Evolutionary conservation across 345 rosid genomes (phyloP), one percentile per base, ranked within the genome.

Genomic region (Tarenaya hassleriana): DNA sequence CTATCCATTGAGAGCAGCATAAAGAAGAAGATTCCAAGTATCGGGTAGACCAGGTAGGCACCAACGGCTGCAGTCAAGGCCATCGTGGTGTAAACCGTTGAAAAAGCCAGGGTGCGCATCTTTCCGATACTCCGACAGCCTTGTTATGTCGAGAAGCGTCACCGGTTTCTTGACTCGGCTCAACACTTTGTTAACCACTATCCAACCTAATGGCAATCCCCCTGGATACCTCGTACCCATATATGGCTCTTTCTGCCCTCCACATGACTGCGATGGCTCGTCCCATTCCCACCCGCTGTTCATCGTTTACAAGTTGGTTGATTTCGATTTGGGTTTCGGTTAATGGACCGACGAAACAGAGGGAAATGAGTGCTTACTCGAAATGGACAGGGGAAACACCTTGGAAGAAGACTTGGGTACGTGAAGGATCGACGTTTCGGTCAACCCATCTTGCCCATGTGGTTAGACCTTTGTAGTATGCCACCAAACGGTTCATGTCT

Each of bases 401-500:
- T 50, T 82, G 95, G 69, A 82, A 84, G 73, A 87, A 84, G 63
- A 91, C 92, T 60, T 69, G 79, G 56, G 96, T 91, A 49, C 69
- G 73, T 19, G 58, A 35, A 48, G 96, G 80, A 59, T 73, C 71
- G 40, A 91, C 73, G 3, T 78, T 50, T 9, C 14, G 70, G 68
- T 87, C 67, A 43, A 87, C 78, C 98, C 98, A 91, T 74, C 96
- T 78, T 16, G 88, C 90, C 96, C 98, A 91, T 1, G 98, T 91
- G 45, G 85, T 82, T 8, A 91, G 35, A 8, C 90, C 98, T 71
- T 81, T 87, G 63, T 87, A 84, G 67, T 11, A 87, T 24, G 98
- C 98, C 16, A 87, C 48, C 43, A 79, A 56, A 55, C 95, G 82
- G 72, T 87, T 82, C 96, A 87, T 87, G 42, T 91, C 95, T 61